Percentiles rank a stretch among this genome's conserved stretches.
Conservation (phyloP, 192 early-diverging fungal genomes). For the Coemansia sp. region DNA sequence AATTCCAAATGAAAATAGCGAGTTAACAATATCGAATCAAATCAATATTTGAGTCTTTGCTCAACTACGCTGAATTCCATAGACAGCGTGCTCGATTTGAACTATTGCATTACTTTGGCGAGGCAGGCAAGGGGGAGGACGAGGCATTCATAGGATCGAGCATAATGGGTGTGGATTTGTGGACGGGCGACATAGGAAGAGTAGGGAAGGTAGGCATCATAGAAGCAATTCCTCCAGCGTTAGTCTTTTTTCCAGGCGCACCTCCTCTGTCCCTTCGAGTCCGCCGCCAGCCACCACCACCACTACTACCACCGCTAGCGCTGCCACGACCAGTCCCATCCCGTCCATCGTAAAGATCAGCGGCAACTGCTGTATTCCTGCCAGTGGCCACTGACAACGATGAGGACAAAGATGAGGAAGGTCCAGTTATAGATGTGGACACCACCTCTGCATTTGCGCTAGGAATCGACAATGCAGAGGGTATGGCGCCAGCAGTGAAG, state of each 20-base stretch:
- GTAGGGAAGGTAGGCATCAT: slow-evolving; percentile 17
- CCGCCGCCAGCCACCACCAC: no score
- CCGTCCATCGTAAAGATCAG: not conserved
- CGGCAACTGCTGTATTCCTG: not conserved
- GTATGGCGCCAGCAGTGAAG: not conserved
- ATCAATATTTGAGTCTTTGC: no score
- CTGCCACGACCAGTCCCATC: not conserved
- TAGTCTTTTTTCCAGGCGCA: not conserved
- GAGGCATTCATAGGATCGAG: not conserved
- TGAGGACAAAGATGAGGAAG: not conserved
- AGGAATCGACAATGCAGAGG: slow-evolving; percentile 5
- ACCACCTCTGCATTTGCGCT: not conserved
- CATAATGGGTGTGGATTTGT: slow-evolving; percentile 18
- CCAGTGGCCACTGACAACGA: not conserved
- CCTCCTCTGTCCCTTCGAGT: not conserved
- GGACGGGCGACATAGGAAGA: slow-evolving; percentile 34
- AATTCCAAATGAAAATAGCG: no score
- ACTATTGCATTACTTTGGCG: not conserved
- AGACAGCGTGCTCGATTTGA: no score
- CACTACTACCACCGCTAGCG: not conserved
- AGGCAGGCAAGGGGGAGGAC: not conserved
- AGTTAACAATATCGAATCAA: no score
- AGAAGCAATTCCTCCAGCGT: not conserved
- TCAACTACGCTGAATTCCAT: no score
- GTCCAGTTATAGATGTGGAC: no score